Conservation (phyloP, 768 basidiomycete genomes). For the Glaciozyma antarctica region DNA sequence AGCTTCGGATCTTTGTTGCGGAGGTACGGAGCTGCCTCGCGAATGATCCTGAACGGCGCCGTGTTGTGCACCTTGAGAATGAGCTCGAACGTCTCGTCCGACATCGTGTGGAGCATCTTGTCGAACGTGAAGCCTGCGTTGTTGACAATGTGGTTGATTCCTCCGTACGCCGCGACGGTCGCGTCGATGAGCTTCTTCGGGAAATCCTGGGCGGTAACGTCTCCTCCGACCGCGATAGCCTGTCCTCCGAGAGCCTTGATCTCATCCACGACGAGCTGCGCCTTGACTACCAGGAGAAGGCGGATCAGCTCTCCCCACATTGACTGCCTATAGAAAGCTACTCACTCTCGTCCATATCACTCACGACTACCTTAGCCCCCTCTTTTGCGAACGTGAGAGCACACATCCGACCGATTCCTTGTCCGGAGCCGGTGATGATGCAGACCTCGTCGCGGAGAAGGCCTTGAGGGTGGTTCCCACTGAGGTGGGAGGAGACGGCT, state of each 20-base stretch:
- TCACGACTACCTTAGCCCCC: constrained; percentile 73
- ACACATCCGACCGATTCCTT: constrained; percentile 73
- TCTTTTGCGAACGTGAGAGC: constrained; percentile 73
- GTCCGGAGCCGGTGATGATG: constrained; percentile 62
- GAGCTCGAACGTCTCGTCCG: constrained; percentile 70
- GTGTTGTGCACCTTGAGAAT: constrained; percentile 77
- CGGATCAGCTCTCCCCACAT: too few species aligned
- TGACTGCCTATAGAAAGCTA: too few species aligned
- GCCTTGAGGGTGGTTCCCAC: too few species aligned
- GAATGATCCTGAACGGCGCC: constrained; percentile 73
- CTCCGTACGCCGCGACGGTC: constrained; percentile 68
- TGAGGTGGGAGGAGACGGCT: too few species aligned
- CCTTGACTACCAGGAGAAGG: too few species aligned
- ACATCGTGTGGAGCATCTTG: constrained; percentile 62
- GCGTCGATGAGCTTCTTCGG: constrained; percentile 66
- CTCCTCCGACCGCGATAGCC: constrained; percentile 63
- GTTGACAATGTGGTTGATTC: constrained; percentile 64
- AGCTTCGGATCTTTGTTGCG: constrained; percentile 54
- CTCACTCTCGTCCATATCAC: too few species aligned
- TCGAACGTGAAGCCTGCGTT: constrained; percentile 57
- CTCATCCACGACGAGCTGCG: constrained; percentile 58
- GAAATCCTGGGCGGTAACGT: constrained; percentile 62
- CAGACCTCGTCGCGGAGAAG: too few species aligned
- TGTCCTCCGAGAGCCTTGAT: constrained; percentile 67
- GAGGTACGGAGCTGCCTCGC: constrained; percentile 73